A percentile compares a stretch with the other conserved stretches of the same genome.
Evolutionary conservation across 108 stramenopile genomes (phyloP).

Genomic region (Fistulifera solaris): DNA sequence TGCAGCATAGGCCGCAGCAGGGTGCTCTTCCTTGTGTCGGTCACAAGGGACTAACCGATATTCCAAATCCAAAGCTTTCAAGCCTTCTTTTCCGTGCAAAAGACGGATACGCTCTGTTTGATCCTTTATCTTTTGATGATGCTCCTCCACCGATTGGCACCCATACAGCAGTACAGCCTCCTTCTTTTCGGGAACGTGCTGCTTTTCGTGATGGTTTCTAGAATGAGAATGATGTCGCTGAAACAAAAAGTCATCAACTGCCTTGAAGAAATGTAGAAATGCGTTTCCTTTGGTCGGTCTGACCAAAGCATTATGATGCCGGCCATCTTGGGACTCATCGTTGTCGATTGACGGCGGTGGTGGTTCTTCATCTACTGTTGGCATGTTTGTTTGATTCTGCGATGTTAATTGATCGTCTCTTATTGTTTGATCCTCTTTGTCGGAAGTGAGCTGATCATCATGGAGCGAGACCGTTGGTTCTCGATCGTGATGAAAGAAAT

Average conservation of each 20-base stretch:
- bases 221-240: not conserved
- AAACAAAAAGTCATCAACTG: conserved; percentile 10
- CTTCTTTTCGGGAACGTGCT: conserved; percentile 9
- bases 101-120: conserved; percentile 7
- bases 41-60: conserved; percentile 38
- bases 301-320: no score
- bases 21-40: conserved; percentile 11
- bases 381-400: no score
- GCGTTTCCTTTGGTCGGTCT: not conserved
- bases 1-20: conserved; percentile 1
- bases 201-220: not conserved
- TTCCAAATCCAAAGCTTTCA: conserved; percentile 48
- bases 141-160: conserved; percentile 21
- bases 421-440: no score
- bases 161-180: conserved; percentile 26
- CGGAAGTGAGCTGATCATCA: no score
- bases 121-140: conserved; percentile 10
- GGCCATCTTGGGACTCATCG: no score
- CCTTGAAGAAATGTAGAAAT: conserved; percentile 1
- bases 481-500: no score
- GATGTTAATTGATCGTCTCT: no score
- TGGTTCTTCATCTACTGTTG: no score
- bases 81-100: conserved; percentile 41
- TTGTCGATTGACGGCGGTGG: no score
- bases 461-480: no score